Conservation (phyloP, 176 grass and related monocot genomes). For the Triticum timopheevii region DNA sequence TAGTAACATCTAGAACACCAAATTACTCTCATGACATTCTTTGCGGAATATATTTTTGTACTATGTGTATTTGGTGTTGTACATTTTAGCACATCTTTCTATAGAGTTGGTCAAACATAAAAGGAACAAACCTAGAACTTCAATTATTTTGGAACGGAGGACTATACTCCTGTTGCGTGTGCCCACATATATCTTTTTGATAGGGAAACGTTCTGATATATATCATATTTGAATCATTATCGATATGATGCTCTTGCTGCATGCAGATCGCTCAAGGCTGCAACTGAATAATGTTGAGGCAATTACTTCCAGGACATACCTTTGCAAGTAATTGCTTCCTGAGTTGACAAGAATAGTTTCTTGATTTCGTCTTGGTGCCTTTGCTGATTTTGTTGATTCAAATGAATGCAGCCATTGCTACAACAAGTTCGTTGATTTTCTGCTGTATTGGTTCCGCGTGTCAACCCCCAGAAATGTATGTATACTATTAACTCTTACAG, state of each 20-base stretch:
- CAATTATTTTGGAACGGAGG: no score
- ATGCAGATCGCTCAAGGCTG: conserved; percentile 76
- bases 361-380: conserved; percentile 26
- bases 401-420: conserved; percentile 89
- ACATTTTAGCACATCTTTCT: no score
- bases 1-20: no score
- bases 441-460: conserved; percentile 86
- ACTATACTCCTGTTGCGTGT: not conserved
- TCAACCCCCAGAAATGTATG: conserved; percentile 67
- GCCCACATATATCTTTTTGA: not conserved
- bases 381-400: conserved; percentile 27
- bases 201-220: not conserved
- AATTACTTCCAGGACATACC: conserved; percentile 62
- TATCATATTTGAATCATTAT: not conserved
- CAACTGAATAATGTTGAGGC: conserved; percentile 59
- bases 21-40: no score
- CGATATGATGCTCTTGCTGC: conserved; percentile 29
- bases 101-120: no score
- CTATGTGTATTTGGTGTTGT: no score
- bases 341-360: not conserved
- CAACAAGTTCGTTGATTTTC: conserved; percentile 68
- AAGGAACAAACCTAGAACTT: no score
- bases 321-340: conserved; percentile 80
- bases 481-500: conserved; percentile 8
- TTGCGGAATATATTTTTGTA: no score